phyloP scores from a whole-genome alignment of 371 early-diverging fungal species.

The Apophysomyces ossiformis region DNA sequence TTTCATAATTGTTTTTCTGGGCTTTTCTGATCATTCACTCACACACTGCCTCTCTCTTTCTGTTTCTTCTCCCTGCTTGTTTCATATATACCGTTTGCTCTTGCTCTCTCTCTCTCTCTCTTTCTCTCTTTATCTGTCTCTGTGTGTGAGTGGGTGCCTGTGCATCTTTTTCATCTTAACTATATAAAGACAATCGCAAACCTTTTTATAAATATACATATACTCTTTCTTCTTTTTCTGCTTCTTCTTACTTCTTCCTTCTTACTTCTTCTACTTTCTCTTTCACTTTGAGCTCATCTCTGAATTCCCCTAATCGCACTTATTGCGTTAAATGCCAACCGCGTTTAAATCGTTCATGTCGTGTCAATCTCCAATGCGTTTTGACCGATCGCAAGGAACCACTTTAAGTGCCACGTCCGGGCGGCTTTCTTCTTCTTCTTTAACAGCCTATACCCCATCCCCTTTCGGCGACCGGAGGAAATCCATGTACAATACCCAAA shows the following conservation, averaged over 20 bases:
- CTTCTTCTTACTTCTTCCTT: neutral
- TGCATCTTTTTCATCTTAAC: constrained; percentile 5
- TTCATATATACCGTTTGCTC: constrained; percentile 4
- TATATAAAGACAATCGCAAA: neutral
- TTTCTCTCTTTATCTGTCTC: neutral
- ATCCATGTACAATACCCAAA: neutral
- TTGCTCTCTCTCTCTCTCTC: constrained; percentile 2
- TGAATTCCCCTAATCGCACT: constrained; percentile 1
- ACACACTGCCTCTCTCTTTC: neutral
- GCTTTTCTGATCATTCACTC: neutral
- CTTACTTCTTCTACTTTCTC: neutral
- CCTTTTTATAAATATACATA: no score
- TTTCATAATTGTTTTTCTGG: neutral
- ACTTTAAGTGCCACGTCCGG: neutral
- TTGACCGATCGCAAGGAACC: neutral
- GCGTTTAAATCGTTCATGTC: neutral
- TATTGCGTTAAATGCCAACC: constrained; percentile 4
- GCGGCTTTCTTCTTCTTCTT: neutral
- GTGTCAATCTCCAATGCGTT: neutral
- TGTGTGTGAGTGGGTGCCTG: neutral
- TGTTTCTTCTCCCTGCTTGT: constrained; percentile 1
- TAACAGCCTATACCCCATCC: neutral
- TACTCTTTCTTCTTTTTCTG: neutral
- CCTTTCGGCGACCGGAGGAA: neutral
- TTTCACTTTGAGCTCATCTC: neutral